Base-by-base conservation (phyloP, 2,329 filamentous ascomycete genomes). In the Stemphylium beticola region DNA sequence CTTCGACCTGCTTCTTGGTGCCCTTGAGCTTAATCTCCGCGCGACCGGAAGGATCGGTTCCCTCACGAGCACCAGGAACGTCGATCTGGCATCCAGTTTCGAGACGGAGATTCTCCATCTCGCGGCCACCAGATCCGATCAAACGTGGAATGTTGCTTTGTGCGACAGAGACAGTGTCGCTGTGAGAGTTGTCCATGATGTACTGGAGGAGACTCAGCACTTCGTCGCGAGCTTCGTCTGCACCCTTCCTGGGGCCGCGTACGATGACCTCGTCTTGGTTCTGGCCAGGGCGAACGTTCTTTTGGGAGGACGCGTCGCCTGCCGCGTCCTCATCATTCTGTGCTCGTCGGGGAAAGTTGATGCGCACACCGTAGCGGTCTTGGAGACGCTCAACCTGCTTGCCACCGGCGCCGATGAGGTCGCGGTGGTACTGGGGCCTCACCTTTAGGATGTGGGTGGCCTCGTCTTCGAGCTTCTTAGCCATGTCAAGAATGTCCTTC, bases 21-120 rank as follows among this genome's bases (percentile, higher is more conserved):
- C 95, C 95, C 83, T 92, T 96, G 76, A 99, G 85, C 74, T 87
- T 88, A 69, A 99, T 93, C 67, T 96, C 91, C 12, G 95, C 92
- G 56, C 87, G 83, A 9, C 87, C 84, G 43, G 84, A 83, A 9
- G 83, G 79, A 64, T 88, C 85, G 22, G 82, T 79, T 14, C 85
- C 84, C 62, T 96, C 91, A 55, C 88, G 85, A 50, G 87, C 87
- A 58, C 90, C 88, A 22, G 95, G 95, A 43, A 99, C 90, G 72
- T 98, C 93, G 62, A 99, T 93, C 77, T 90, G 90, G 20, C 92
- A 92, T 49, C 92, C 92, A 42, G 92, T 96, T 50, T 86, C 81
- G 61, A 92, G 86, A 55, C 95, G 90, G 43, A 99, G 82, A 70
- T 92, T 89, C 67, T 98, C 95, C 83, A 99, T 91, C 65, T 91